Percentiles rank a stretch among this genome's conserved stretches.
These are phyloP conservation scores for Fusarium ramigenum DNA, from an alignment of 2,329 filamentous ascomycete genomes.

Conservation along the genomic window DNA sequence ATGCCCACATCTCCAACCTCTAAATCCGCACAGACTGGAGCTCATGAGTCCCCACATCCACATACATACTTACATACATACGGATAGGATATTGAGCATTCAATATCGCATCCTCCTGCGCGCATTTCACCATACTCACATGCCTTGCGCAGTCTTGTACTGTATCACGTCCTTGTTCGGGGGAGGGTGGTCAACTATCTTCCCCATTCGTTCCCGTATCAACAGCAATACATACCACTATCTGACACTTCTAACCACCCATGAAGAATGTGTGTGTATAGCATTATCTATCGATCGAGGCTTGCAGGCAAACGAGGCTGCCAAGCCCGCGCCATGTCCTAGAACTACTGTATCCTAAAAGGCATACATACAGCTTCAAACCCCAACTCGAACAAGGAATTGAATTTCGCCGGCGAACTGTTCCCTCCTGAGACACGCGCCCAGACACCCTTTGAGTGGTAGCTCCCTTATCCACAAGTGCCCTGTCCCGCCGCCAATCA, in stretches of 20 bases:
- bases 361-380: conserved; percentile 3
- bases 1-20: conserved; percentile 28
- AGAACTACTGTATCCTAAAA: conserved; percentile 15
- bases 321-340: conserved; percentile 28
- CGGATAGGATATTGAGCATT: background rate
- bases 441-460: conserved; percentile 41
- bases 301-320: conserved; percentile 29
- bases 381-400: conserved; percentile 29
- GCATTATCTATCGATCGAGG: conserved; percentile 31
- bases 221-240: background rate
- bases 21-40: conserved; percentile 32
- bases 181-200: conserved; percentile 18
- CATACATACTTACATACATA: background rate
- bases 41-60: background rate
- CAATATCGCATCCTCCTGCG: conserved; percentile 7
- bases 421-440: conserved; percentile 42
- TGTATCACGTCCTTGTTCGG: conserved; percentile 10
- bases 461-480: conserved; percentile 35
- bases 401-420: conserved; percentile 38
- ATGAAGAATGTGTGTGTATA: conserved; percentile 9
- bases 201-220: conserved; percentile 26
- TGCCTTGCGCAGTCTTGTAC: conserved; percentile 16
- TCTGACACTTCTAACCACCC: conserved; percentile 10
- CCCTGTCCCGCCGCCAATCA: conserved; percentile 31
- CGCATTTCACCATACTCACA: conserved; percentile 38